Conservation (phyloP, 768 basidiomycete species). For the Leucosporidium yakuticum region DNA sequence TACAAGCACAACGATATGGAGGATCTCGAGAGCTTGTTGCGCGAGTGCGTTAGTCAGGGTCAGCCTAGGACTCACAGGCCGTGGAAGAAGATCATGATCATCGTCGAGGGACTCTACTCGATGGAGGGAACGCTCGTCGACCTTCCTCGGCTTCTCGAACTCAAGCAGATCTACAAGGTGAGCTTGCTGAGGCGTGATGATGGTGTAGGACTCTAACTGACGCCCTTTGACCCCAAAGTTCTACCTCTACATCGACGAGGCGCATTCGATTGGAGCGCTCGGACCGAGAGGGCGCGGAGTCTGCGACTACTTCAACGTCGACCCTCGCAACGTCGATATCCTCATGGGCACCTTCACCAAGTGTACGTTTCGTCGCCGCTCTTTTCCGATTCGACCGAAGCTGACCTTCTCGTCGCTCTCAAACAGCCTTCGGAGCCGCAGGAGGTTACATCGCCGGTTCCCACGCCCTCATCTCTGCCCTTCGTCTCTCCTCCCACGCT, state of each 20-base stretch:
- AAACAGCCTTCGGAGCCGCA: constrained; percentile 67
- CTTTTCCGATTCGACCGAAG: background rate
- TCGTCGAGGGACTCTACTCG: constrained; percentile 92
- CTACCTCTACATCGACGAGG: constrained; percentile 92
- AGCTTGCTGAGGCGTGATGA: constrained; percentile 28
- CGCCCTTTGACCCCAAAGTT: constrained; percentile 54
- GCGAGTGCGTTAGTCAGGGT: constrained; percentile 91
- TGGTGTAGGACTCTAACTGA: background rate
- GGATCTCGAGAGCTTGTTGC: constrained; percentile 68
- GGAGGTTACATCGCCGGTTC: constrained; percentile 90
- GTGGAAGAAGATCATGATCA: constrained; percentile 94
- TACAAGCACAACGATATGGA: constrained; percentile 97
- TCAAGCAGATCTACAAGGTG: constrained; percentile 95
- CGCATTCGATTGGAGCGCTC: constrained; percentile 92
- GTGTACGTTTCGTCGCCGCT: constrained; percentile 39
- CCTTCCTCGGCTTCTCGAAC: constrained; percentile 69
- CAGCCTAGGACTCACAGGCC: constrained; percentile 97
- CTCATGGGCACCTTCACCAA: constrained; percentile 97
- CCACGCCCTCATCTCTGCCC: constrained; percentile 69
- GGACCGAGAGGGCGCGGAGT: constrained; percentile 93
- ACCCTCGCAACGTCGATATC: constrained; percentile 75
- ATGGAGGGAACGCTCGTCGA: constrained; percentile 97
- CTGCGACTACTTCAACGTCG: constrained; percentile 82
- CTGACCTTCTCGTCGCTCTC: background rate
- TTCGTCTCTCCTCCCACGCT: constrained; percentile 57